These are phyloP conservation scores for Scenedesmus sp. DNA, from an alignment of 163 green algal genomes.

Conservation along the genomic window DNA sequence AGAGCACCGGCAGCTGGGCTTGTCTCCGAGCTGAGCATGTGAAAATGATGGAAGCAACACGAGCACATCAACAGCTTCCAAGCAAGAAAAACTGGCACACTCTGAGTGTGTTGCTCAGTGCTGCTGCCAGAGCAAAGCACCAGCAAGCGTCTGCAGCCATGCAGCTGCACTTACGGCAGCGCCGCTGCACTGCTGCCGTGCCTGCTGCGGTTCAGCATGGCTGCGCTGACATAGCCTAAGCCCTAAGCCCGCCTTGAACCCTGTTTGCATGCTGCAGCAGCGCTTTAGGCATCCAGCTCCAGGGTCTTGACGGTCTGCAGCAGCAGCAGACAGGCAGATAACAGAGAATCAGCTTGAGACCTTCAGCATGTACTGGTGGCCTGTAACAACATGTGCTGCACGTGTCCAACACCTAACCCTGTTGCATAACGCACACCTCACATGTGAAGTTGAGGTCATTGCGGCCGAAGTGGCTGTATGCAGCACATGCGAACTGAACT, in stretches of 20 bases:
- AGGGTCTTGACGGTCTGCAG: conserved; percentile 18
- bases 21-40: too few relatives aligned
- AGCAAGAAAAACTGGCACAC: neutral
- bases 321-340: neutral
- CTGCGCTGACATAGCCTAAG: neutral
- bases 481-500: too few relatives aligned
- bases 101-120: neutral
- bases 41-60: too few relatives aligned
- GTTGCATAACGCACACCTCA: too few relatives aligned
- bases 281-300: conserved; percentile 30
- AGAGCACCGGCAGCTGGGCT: too few relatives aligned
- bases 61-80: too few relatives aligned
- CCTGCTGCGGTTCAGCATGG: too few relatives aligned
- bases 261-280: neutral
- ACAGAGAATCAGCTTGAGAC: neutral
- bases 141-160: neutral
- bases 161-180: neutral
- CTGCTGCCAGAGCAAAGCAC: neutral
- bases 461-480: too few relatives aligned
- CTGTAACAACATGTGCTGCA: too few relatives aligned
- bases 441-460: too few relatives aligned
- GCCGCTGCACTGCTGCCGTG: neutral
- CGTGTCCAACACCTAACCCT: too few relatives aligned
- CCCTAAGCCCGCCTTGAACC: neutral
- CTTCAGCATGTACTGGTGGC: too few relatives aligned